Evolutionary conservation across 2,329 filamentous ascomycete genomes (phyloP).

Genomic region (Alternaria postmessia): DNA sequence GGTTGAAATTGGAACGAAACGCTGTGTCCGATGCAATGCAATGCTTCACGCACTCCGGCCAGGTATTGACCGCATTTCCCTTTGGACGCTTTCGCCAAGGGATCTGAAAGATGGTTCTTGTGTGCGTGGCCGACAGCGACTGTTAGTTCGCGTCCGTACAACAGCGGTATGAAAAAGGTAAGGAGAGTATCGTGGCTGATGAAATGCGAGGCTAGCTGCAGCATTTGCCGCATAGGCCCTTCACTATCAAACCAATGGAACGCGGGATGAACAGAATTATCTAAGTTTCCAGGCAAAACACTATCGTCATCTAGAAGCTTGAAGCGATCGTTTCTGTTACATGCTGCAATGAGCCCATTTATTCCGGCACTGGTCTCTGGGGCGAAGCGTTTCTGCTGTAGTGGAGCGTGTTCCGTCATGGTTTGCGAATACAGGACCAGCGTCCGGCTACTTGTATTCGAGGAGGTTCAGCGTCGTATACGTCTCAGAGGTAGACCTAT

Average conservation of each 20-base stretch:
- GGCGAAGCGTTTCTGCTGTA: constrained; percentile 9
- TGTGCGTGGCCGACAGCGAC: constrained; percentile 1
- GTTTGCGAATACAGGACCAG: neutral
- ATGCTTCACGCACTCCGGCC: constrained; percentile 27
- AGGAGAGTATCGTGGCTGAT: constrained; percentile 39
- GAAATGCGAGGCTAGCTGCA: constrained; percentile 46
- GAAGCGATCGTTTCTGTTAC: constrained; percentile 43
- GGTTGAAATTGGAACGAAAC: constrained; percentile 30
- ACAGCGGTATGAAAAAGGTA: constrained; percentile 41
- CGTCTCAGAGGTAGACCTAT: constrained; percentile 15
- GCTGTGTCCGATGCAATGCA: constrained; percentile 39
- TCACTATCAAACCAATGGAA: constrained; percentile 32
- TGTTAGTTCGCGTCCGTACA: constrained; percentile 34
- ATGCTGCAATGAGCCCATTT: constrained; percentile 30
- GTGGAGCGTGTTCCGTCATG: constrained; percentile 12
- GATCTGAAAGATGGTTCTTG: constrained; percentile 36
- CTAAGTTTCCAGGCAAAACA: constrained; percentile 32
- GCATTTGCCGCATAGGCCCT: constrained; percentile 28
- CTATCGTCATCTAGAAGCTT: constrained; percentile 38
- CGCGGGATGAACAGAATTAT: constrained; percentile 42
- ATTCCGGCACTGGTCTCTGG: constrained; percentile 14
- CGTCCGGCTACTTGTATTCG: neutral
- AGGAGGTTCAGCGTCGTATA: constrained; percentile 4
- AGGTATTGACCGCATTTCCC: constrained; percentile 22
- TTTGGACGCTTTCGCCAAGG: constrained; percentile 19